These are phyloP conservation scores for Sanghuangporus weigelae DNA, from an alignment of 1,284 basidiomycete species.

Conservation along the genomic window DNA sequence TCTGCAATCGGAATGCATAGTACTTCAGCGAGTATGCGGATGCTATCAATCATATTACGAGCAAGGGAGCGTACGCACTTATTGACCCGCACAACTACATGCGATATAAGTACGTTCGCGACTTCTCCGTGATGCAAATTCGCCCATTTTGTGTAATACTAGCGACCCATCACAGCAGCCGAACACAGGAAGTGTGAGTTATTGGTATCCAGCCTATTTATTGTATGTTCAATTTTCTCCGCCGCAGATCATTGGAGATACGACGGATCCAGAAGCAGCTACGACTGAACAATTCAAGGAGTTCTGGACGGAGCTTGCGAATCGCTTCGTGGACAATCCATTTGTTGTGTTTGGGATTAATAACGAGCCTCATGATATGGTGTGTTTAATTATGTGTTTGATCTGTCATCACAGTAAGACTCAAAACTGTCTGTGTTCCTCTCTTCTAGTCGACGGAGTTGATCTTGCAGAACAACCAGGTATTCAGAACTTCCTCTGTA, in stretches of 20 bases:
- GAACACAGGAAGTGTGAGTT: slow-evolving; percentile 36
- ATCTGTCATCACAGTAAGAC: neutral
- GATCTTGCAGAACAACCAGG: slow-evolving; percentile 36
- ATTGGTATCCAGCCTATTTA: neutral
- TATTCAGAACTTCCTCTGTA: neutral
- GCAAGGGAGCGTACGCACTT: slow-evolving; percentile 38
- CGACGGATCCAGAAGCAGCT: slow-evolving; percentile 38
- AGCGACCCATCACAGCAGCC: slow-evolving; percentile 42
- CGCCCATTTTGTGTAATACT: neutral
- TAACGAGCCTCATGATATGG: slow-evolving; percentile 44
- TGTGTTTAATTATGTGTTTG: slow-evolving; percentile 18
- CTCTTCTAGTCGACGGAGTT: slow-evolving; percentile 33
- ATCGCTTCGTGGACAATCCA: slow-evolving; percentile 21
- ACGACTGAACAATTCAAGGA: slow-evolving; percentile 29
- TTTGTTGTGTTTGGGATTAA: slow-evolving; percentile 23
- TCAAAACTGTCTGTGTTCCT: neutral
- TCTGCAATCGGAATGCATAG: slow-evolving; percentile 22
- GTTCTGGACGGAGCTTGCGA: slow-evolving; percentile 23
- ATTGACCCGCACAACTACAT: slow-evolving; percentile 46
- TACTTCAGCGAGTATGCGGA: slow-evolving; percentile 39
- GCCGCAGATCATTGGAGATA: slow-evolving; percentile 39
- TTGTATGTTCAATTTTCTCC: neutral
- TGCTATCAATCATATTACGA: slow-evolving; percentile 40
- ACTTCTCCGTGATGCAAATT: neutral
- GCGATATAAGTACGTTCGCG: slow-evolving; percentile 36